Evolutionary conservation across 139 green algal genomes (phyloP).

Genomic region (Limnomonas spitsbergensis): DNA sequence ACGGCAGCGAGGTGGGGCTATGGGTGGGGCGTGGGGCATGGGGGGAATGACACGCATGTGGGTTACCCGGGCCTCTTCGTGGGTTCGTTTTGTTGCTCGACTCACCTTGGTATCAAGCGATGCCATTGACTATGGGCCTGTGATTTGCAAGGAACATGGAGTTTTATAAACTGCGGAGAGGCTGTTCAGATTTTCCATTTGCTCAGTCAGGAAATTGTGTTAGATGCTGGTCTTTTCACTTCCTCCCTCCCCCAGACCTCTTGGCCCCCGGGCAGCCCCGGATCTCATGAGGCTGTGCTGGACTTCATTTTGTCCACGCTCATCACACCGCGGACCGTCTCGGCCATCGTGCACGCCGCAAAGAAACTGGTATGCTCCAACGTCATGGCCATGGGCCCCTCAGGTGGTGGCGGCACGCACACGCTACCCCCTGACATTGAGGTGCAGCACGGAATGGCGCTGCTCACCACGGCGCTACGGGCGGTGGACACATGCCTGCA

Average conservation of each 20-base stretch:
- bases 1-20: not conserved
- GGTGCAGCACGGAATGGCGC: conserved; percentile 34
- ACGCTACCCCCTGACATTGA: conserved; percentile 24
- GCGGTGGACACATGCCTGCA: conserved; percentile 49
- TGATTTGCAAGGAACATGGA: no score
- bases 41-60: no score
- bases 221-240: no score
- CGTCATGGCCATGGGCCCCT: not conserved
- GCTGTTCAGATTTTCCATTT: no score
- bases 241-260: not conserved
- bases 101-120: no score
- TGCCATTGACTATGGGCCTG: no score
- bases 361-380: conserved; percentile 39
- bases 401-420: not conserved
- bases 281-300: conserved; percentile 38
- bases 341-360: conserved; percentile 36
- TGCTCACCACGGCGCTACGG: conserved; percentile 36
- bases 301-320: conserved; percentile 47
- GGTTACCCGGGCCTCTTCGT: no score
- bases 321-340: conserved; percentile 43
- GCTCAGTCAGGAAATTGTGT: no score
- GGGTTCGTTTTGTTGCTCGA: no score
- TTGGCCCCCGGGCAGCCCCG: not conserved
- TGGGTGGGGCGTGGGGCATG: no score
- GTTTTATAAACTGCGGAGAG: no score